Evolutionary conservation across 169 alveolate species (phyloP).

Genomic region (Neospora caninum): DNA sequence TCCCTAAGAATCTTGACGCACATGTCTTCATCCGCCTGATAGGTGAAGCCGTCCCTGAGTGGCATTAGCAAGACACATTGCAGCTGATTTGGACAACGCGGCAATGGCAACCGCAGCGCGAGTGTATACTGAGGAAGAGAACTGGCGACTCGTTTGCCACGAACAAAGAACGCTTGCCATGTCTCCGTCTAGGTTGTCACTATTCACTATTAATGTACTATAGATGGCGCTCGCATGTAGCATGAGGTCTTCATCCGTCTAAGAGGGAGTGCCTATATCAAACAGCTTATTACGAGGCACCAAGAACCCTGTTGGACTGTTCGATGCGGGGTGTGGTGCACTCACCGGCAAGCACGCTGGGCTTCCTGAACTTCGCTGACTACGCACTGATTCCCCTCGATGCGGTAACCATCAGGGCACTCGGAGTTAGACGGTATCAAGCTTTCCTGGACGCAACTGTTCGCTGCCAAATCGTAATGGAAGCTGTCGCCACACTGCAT

Average conservation of each 20-base stretch:
- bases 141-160: too few species aligned
- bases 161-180: too few species aligned
- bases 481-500: conserved; percentile 43
- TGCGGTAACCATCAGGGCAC: conserved; percentile 19
- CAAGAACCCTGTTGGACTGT: too few species aligned
- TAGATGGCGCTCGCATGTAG: too few species aligned
- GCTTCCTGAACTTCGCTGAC: conserved; percentile 13
- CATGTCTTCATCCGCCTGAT: conserved; percentile 25
- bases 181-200: too few species aligned
- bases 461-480: conserved; percentile 9
- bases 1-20: conserved; percentile 44
- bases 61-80: background rate
- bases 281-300: too few species aligned
- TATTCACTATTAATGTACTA: too few species aligned
- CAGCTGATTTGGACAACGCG: too few species aligned
- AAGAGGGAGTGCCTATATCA: too few species aligned
- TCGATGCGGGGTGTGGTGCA: background rate
- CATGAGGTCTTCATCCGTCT: too few species aligned
- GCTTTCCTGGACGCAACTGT: conserved; percentile 2
- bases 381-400: conserved; percentile 19
- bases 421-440: background rate
- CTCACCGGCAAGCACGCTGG: conserved; percentile 31
- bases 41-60: conserved; percentile 43
- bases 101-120: too few species aligned
- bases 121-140: too few species aligned